Evolutionary conservation across 2,329 filamentous ascomycete genomes (phyloP).

Genomic region (Allantophomopsis lycopodina): DNA sequence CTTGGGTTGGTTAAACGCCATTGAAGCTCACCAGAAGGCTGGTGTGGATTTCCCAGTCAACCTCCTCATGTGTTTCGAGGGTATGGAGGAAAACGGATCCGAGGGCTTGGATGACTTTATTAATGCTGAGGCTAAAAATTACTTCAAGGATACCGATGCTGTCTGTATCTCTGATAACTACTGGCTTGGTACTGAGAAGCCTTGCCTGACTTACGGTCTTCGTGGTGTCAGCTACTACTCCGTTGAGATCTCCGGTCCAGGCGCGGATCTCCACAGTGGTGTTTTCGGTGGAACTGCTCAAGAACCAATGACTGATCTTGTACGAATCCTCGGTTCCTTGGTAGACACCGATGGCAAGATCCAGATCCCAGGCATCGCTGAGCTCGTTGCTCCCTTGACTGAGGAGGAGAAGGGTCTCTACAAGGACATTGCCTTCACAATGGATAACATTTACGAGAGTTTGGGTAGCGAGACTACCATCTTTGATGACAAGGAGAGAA

Average conservation of each 20-base stretch:
- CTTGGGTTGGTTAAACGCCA: slow-evolving; percentile 93
- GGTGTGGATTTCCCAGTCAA: slow-evolving; percentile 94
- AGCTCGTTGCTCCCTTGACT: slow-evolving; percentile 82
- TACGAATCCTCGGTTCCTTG: slow-evolving; percentile 66
- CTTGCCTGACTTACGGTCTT: slow-evolving; percentile 92
- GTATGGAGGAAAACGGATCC: slow-evolving; percentile 98
- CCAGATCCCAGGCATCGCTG: slow-evolving; percentile 81
- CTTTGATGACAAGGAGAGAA: slow-evolving; percentile 75
- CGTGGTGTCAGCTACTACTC: slow-evolving; percentile 98
- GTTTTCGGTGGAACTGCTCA: slow-evolving; percentile 94
- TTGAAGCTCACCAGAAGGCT: slow-evolving; percentile 93
- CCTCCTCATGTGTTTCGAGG: slow-evolving; percentile 97
- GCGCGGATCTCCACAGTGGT: slow-evolving; percentile 87
- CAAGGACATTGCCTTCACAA: slow-evolving; percentile 80
- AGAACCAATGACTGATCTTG: slow-evolving; percentile 95
- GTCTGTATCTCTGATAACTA: slow-evolving; percentile 99
- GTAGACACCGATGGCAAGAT: slow-evolving; percentile 90
- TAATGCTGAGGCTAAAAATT: slow-evolving; percentile 77
- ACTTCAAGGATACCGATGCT: slow-evolving; percentile 89
- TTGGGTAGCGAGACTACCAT: slow-evolving; percentile 83
- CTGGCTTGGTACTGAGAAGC: slow-evolving; percentile 98
- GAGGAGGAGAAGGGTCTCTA: slow-evolving; percentile 83
- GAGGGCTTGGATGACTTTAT: slow-evolving; percentile 95
- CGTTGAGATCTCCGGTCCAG: slow-evolving; percentile 79
- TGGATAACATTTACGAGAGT: slow-evolving; percentile 88